A percentile compares a stretch with the other conserved stretches of the same genome.
Evolutionary conservation across 441 rosid species (phyloP).

Genomic region (Erodium trifolium): DNA sequence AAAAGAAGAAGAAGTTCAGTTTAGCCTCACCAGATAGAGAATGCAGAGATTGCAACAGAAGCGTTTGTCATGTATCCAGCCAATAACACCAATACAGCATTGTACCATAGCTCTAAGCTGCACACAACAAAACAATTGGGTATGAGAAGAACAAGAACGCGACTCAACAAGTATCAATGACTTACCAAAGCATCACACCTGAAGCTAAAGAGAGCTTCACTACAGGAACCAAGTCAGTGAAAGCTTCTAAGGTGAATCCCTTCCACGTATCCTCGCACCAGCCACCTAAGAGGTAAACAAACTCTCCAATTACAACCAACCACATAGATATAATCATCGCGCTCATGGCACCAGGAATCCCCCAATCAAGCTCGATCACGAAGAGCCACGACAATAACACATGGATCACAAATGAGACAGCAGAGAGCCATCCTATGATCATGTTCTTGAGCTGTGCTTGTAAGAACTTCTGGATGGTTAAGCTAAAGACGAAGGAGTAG

Average conservation of each 20-base stretch:
- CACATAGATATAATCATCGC: constrained; percentile 27
- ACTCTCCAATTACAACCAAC: constrained; percentile 21
- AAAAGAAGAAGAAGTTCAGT: background rate
- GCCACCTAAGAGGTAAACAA: constrained; percentile 38
- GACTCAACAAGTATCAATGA: background rate
- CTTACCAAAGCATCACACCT: constrained; percentile 48
- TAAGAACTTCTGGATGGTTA: constrained; percentile 33
- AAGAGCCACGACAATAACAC: constrained; percentile 41
- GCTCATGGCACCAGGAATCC: constrained; percentile 42
- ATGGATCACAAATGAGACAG: constrained; percentile 29
- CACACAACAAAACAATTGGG: background rate
- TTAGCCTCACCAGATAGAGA: constrained; percentile 48
- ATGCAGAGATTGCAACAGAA: constrained; percentile 34
- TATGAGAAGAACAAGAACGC: no score
- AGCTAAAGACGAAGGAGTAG: constrained; percentile 25
- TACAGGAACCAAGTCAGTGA: constrained; percentile 30
- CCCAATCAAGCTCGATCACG: constrained; percentile 28
- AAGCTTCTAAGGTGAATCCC: constrained; percentile 38
- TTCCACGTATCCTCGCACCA: constrained; percentile 43
- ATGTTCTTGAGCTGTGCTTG: constrained; percentile 42
- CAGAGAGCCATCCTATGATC: constrained; percentile 39
- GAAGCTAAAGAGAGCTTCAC: constrained; percentile 47
- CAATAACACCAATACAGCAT: constrained; percentile 35
- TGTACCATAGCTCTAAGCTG: constrained; percentile 60
- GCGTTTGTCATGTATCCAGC: constrained; percentile 55